Base-by-base conservation (phyloP, 202 grass and related monocot species). In the Dendrocalamus latiflorus region DNA sequence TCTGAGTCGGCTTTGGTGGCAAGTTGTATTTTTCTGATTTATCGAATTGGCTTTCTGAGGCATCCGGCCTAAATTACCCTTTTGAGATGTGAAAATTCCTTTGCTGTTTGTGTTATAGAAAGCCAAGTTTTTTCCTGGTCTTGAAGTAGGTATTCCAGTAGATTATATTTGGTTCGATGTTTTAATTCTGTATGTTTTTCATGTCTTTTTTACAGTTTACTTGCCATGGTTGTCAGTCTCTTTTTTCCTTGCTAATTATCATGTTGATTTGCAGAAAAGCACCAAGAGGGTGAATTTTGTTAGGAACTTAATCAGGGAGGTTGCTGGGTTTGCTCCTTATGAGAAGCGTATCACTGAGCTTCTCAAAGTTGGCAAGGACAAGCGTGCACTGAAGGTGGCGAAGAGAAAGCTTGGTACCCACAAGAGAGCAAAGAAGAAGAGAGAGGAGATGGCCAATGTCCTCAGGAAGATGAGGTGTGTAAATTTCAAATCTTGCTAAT, bases 361-460 rank as follows among this genome's bases (percentile, higher is more conserved):
- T 83, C 90, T 98, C 2, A 98, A 98, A 76, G 95, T 98, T 68
- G 95, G 95, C 22, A 94, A 98, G 77, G 94, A 97, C 28, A 97
- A 97, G 90, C 85, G 94, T 15, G 94, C 94, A 8, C 80, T 97
- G 26, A 97, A 98, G 89, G 80, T 98, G 16, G 95, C 95, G 0
- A 98, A 98, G 77, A 81, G 95, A 77, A 98, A 98, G 88, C 76
- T 98, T 6, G 95, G 95, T 28, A 98, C 95, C 15, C 95, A 98
- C 92, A 98, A 98, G 90, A 89, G 95, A 43, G 95, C 95, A 12
- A 98, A 98, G 89, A 98, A 98, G 95, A 98, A 98, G 95, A 90
- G 95, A 82, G 95, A 98, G 87, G 95, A 98, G 91, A 98, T 98
- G 95, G 44, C 90, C 1, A 83, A 64, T 83, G 92, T 98, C 81